Evolutionary conservation across 2,329 filamentous ascomycete species (phyloP).

Genomic region (Aspergillus arachidicola): DNA sequence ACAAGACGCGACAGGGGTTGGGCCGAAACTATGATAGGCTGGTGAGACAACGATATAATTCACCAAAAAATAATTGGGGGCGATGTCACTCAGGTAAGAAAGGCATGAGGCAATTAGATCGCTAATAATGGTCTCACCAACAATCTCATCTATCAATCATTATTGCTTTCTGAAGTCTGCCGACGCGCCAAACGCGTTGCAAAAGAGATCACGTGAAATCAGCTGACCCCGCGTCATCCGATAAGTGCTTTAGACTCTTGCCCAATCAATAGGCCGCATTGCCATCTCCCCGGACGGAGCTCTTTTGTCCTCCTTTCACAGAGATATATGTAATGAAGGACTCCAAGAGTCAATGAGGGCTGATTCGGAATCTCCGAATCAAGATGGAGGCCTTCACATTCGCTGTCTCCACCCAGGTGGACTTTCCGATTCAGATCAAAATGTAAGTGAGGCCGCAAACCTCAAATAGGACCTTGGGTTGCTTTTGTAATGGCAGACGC

Average conservation of each 20-base stretch:
- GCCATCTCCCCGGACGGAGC: conserved; percentile 11
- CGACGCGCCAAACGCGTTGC: conserved; percentile 12
- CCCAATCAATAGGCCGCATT: conserved; percentile 17
- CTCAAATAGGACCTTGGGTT: neutral
- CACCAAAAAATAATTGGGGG: neutral
- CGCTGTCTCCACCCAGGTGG: conserved; percentile 81
- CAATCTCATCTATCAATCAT: neutral
- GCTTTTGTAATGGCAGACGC: neutral
- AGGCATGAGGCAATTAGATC: too few species aligned
- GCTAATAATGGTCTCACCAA: neutral
- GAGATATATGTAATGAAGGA: conserved; percentile 15
- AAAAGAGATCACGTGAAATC: conserved; percentile 13
- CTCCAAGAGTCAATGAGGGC: neutral
- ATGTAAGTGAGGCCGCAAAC: conserved; percentile 54
- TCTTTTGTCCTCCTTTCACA: neutral
- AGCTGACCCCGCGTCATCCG: conserved; percentile 17
- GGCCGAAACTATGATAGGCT: neutral
- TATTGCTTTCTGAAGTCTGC: neutral
- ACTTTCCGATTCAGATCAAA: conserved; percentile 68
- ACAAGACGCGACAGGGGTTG: conserved; percentile 13
- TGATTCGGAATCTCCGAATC: conserved; percentile 2
- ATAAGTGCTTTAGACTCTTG: neutral
- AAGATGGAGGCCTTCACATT: conserved; percentile 95
- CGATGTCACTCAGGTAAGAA: neutral
- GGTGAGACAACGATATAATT: conserved; percentile 4